Conservation (phyloP, 306 rosid genomes). For the Ormosia semicastrata region DNA sequence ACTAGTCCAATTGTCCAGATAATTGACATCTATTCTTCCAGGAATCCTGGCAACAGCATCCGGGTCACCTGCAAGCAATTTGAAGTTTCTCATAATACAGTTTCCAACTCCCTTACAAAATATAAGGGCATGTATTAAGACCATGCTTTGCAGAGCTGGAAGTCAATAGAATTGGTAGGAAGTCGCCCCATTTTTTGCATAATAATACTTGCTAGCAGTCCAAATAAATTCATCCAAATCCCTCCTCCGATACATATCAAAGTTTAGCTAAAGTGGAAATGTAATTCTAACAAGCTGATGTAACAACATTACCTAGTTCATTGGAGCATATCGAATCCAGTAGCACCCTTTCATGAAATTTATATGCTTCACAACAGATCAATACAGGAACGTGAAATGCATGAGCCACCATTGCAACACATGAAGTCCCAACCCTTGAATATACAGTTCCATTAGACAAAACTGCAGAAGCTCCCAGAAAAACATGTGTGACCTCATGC, state of each 20-base stretch:
- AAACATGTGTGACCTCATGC: slow-evolving; percentile 64
- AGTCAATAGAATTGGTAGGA: not conserved
- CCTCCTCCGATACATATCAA: too few species aligned
- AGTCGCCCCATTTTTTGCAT: not conserved
- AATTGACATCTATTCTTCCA: slow-evolving; percentile 51
- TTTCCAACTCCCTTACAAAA: not conserved
- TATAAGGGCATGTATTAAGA: not conserved
- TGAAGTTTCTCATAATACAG: slow-evolving; percentile 13
- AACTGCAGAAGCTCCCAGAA: slow-evolving; percentile 64
- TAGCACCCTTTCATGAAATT: slow-evolving; percentile 76
- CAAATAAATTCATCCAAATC: not conserved
- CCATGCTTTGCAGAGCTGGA: not conserved
- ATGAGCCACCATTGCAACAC: slow-evolving; percentile 74
- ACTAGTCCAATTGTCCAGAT: slow-evolving; percentile 35
- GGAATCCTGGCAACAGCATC: slow-evolving; percentile 53
- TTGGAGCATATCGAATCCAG: slow-evolving; percentile 74
- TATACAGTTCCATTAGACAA: slow-evolving; percentile 67
- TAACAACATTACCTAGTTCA: slow-evolving; percentile 52
- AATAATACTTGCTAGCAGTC: not conserved
- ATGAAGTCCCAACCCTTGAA: slow-evolving; percentile 73
- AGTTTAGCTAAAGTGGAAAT: too few species aligned
- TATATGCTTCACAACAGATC: slow-evolving; percentile 73
- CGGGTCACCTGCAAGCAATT: slow-evolving; percentile 53
- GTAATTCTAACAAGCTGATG: not conserved
- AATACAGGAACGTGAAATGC: slow-evolving; percentile 65